Conservation (phyloP, 768 basidiomycete genomes). For the Phlebiopsis flavidoalba region DNA sequence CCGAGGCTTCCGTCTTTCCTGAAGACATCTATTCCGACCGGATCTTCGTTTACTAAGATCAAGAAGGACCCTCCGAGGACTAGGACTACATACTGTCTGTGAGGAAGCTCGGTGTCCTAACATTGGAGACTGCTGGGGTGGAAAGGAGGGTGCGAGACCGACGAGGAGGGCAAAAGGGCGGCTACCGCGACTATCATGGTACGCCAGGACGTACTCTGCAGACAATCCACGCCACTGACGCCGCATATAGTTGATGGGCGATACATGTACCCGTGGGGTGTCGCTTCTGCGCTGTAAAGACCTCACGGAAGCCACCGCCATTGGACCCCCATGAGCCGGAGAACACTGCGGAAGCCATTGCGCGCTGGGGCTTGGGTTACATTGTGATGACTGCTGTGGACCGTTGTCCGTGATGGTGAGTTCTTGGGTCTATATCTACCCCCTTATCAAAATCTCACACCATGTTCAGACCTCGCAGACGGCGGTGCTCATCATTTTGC, state of each 20-base stretch:
- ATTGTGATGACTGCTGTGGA: slow-evolving; percentile 97
- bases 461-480: slow-evolving; percentile 72
- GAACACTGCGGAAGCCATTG: slow-evolving; percentile 96
- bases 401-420: slow-evolving; percentile 90
- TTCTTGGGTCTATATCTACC: slow-evolving; percentile 5
- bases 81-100: slow-evolving; percentile 92
- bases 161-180: slow-evolving; percentile 67
- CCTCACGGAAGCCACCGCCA: slow-evolving; percentile 81
- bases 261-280: slow-evolving; percentile 98
- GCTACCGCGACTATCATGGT: slow-evolving; percentile 99
- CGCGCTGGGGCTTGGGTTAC: slow-evolving; percentile 96
- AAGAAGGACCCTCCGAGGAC: slow-evolving; percentile 92
- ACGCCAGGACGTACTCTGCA: slow-evolving; percentile 15
- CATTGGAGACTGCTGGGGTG: slow-evolving; percentile 99
- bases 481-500: slow-evolving; percentile 94
- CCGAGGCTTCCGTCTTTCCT: slow-evolving; percentile 84
- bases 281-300: slow-evolving; percentile 96
- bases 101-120: slow-evolving; percentile 99
- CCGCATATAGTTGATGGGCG: slow-evolving; percentile 83
- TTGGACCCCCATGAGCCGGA: slow-evolving; percentile 96
- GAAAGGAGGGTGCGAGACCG: slow-evolving; percentile 59
- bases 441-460: neutral
- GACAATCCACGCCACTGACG: neutral
- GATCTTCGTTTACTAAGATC: slow-evolving; percentile 83
- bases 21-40: slow-evolving; percentile 90